Base-by-base conservation (phyloP, 2,329 filamentous ascomycete genomes). In the Aspergillus fischeri region DNA sequence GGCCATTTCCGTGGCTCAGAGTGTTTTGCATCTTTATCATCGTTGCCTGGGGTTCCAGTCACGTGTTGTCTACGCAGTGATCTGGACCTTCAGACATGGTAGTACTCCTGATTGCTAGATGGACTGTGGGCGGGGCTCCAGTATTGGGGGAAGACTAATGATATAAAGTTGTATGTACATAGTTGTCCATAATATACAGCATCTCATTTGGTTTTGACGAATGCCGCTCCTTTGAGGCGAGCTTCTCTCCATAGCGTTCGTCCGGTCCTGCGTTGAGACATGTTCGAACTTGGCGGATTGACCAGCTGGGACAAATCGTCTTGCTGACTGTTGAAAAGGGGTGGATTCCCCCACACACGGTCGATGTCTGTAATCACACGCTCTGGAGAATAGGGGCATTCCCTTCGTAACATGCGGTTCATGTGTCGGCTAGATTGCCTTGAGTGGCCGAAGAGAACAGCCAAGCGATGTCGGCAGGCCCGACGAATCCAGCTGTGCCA, bases 401-500 rank as follows among this genome's bases (percentile, higher is more conserved):
- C 62, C n/a, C 63, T 60, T 20, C 75, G 69, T 54, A 77, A 56
- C 48, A 67, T 65, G 8, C 73, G 71, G 45, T 76, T 77, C 59
- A 67, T 67, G 28, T 55, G 66, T 14, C 68, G 67, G 25, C 58
- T 68, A 2, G 73, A 75, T 21, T 59, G 56, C 6, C 67, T 54
- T 42, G 67, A 63, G 10, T 59, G 61, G 42, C 70, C 73, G 54
- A 72, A 78, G 1, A 78, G 66, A 9, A 73, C 66, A 2, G 67
- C 64, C 47, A 78, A 62, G 9, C 76, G 75, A 25, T 68, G 64
- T 24, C 70, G 70, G 57, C 73, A 75, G 14, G 69, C 70, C 6
- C 63, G 61, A 17, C 66, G 65, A 24, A 78, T 68, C 38, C 63
- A 62, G 21, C 60, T 55, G 32, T 56, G 59, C 28, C 65, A 61